Evolutionary conservation across 805 yeast species (phyloP).

Genomic region (Wickerhamiella qilinensis): DNA sequence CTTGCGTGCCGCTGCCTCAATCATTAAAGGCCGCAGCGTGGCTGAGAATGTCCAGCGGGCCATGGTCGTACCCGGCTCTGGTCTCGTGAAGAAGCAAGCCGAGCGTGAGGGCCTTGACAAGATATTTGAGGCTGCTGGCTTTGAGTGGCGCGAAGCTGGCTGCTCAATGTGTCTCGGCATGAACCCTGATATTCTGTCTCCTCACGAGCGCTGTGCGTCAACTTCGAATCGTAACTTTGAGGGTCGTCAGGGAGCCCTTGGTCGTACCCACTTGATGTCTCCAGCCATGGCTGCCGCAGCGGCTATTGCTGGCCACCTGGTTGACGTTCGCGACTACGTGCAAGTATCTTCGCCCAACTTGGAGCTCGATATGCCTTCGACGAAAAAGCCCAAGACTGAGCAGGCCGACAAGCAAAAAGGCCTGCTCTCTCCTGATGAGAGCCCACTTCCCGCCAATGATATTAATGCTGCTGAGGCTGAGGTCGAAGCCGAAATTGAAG

Average conservation of each 20-base stretch:
- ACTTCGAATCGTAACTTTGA: slow-evolving; percentile 97
- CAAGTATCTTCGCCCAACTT: slow-evolving; percentile 41
- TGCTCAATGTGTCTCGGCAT: slow-evolving; percentile 99
- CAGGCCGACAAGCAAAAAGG: slow-evolving; percentile 23
- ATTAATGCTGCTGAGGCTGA: slow-evolving; percentile 27
- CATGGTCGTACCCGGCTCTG: slow-evolving; percentile 95
- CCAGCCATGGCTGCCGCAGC: slow-evolving; percentile 99
- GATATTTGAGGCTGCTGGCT: slow-evolving; percentile 81
- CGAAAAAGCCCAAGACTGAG: slow-evolving; percentile 12
- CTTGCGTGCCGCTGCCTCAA: slow-evolving; percentile 85
- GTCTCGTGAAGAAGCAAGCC: slow-evolving; percentile 83
- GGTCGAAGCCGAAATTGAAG: slow-evolving; percentile 23
- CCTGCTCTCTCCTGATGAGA: slow-evolving; percentile 10
- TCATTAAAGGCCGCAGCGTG: slow-evolving; percentile 76
- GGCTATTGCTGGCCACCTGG: slow-evolving; percentile 75
- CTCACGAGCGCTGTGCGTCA: slow-evolving; percentile 95
- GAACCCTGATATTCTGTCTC: slow-evolving; percentile 94
- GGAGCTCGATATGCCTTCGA: slow-evolving; percentile 12
- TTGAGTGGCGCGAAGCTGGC: slow-evolving; percentile 99
- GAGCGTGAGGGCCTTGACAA: slow-evolving; percentile 89
- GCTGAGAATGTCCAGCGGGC: slow-evolving; percentile 71
- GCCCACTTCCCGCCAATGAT: slow-evolving; percentile 2
- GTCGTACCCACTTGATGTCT: slow-evolving; percentile 94
- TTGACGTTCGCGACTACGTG: slow-evolving; percentile 74
- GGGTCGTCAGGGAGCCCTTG: slow-evolving; percentile 95